A percentile compares a stretch with the other conserved stretches of the same genome.
Evolutionary conservation across 2,329 filamentous ascomycete genomes (phyloP).

Genomic region (Sporothrix variecibatus): DNA sequence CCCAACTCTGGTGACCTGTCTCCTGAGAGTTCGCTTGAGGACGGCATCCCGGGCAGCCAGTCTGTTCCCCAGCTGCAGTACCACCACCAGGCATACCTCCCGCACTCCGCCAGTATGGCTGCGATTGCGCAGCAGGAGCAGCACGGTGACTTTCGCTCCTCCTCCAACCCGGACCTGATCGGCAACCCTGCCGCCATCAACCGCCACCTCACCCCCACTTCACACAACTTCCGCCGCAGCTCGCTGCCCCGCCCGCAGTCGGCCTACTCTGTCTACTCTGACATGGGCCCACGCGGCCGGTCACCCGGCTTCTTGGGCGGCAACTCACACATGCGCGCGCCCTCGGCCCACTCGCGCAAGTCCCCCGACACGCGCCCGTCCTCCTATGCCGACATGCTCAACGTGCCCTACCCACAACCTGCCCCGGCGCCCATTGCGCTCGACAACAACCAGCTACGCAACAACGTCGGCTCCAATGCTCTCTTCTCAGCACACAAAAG

Average conservation of each 20-base stretch:
- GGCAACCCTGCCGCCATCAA: slow-evolving; percentile 56
- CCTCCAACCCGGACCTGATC: slow-evolving; percentile 54
- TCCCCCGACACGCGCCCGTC: slow-evolving; percentile 57
- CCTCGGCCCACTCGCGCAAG: slow-evolving; percentile 54
- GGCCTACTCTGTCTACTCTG: slow-evolving; percentile 73
- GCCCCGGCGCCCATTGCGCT: slow-evolving; percentile 66
- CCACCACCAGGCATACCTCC: slow-evolving; percentile 54
- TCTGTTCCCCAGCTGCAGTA: slow-evolving; percentile 63
- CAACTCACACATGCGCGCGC: slow-evolving; percentile 47
- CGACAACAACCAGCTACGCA: slow-evolving; percentile 79
- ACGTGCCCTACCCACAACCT: slow-evolving; percentile 78
- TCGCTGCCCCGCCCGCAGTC: slow-evolving; percentile 71
- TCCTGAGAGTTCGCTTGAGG: slow-evolving; percentile 54
- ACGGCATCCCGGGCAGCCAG: slow-evolving; percentile 44
- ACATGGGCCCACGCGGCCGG: slow-evolving; percentile 64
- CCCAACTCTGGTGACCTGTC: slow-evolving; percentile 49
- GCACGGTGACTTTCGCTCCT: slow-evolving; percentile 48
- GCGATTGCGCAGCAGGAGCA: slow-evolving; percentile 33
- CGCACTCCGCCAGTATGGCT: slow-evolving; percentile 27
- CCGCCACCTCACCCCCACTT: slow-evolving; percentile 64
- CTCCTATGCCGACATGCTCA: slow-evolving; percentile 62
- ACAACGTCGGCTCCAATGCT: slow-evolving; percentile 86
- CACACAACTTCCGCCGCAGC: slow-evolving; percentile 55
- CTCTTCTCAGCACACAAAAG: slow-evolving; percentile 85
- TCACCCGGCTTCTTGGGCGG: slow-evolving; percentile 53